phyloP scores from a whole-genome alignment of 176 grass and related monocot species.

The Chrysopogon serrulatus region DNA sequence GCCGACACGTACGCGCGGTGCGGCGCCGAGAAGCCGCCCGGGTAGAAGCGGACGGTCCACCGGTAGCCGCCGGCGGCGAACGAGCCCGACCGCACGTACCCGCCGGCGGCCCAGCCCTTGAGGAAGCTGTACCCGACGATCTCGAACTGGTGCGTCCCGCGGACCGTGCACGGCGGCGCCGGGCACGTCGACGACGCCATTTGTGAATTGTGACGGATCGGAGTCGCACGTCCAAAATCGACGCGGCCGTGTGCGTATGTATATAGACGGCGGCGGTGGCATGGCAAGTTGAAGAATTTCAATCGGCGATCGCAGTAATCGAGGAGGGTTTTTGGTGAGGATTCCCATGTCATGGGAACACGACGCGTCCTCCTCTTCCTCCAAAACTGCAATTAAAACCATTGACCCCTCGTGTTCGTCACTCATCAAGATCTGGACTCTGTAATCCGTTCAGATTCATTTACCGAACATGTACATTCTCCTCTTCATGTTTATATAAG shows the following conservation, averaged over 20 bases:
- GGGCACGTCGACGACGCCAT: not conserved
- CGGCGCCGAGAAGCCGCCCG: not conserved
- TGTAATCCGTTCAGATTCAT: not conserved
- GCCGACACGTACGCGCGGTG: not conserved
- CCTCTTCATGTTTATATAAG: not conserved
- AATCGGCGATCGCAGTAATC: too few relatives aligned
- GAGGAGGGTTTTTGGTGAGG: not conserved
- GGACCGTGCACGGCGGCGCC: not conserved
- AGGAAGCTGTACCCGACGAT: not conserved
- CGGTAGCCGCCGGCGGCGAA: constrained; percentile 22
- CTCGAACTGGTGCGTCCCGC: constrained; percentile 16
- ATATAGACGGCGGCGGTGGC: not conserved
- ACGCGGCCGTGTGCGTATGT: not conserved
- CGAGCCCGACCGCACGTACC: not conserved
- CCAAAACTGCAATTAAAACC: too few relatives aligned
- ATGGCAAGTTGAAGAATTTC: not conserved
- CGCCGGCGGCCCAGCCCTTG: not conserved
- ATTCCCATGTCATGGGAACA: not conserved
- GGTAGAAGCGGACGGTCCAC: constrained; percentile 32
- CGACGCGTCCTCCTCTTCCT: not conserved
- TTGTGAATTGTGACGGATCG: not conserved
- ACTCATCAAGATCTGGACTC: not conserved
- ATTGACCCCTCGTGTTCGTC: not conserved
- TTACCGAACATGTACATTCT: not conserved
- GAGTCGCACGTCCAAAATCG: not conserved